A percentile compares a stretch with the other conserved stretches of the same genome.
Evolutionary conservation across 192 early-diverging fungal genomes (phyloP).

Genomic region (Thoreauomyces humboldtii): DNA sequence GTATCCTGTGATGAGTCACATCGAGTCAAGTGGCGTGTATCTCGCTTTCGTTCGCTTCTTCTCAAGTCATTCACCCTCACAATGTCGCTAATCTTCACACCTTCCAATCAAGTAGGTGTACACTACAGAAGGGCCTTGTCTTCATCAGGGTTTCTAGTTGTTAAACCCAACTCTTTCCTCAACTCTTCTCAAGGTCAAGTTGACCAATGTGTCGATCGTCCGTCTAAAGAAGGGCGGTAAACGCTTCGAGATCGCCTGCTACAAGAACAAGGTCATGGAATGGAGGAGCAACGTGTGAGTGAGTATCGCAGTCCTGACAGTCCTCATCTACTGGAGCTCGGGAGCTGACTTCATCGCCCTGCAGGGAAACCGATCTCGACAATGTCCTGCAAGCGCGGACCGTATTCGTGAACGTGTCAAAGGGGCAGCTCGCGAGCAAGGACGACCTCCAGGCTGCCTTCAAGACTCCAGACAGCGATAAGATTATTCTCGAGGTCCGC

Average conservation of each 20-base stretch:
- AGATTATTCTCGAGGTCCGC: conserved; percentile 62
- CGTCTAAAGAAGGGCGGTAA: conserved; percentile 95
- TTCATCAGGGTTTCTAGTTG: neutral
- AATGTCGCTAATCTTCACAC: conserved; percentile 20
- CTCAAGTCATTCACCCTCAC: too few species aligned
- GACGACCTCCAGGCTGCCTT: conserved; percentile 88
- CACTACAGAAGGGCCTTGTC: neutral
- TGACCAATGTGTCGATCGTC: conserved; percentile 97
- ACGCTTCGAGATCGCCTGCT: conserved; percentile 97
- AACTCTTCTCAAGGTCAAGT: conserved; percentile 48
- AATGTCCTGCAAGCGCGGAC: conserved; percentile 90
- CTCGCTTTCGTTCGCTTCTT: too few species aligned
- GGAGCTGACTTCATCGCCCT: neutral
- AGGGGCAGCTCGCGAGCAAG: conserved; percentile 89
- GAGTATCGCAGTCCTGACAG: too few species aligned
- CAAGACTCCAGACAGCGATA: conserved; percentile 77
- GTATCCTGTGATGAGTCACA: too few species aligned
- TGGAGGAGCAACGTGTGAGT: conserved; percentile 88
- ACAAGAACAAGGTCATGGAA: conserved; percentile 98
- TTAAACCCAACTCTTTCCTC: too few species aligned
- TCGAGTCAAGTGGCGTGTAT: too few species aligned
- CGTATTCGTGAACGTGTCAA: conserved; percentile 94
- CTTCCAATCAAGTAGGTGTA: conserved; percentile 26
- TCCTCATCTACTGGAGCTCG: neutral
- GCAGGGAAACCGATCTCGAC: conserved; percentile 91